phyloP scores from a whole-genome alignment of 2,329 filamentous ascomycete genomes.

The Cladophialophora exuberans region DNA sequence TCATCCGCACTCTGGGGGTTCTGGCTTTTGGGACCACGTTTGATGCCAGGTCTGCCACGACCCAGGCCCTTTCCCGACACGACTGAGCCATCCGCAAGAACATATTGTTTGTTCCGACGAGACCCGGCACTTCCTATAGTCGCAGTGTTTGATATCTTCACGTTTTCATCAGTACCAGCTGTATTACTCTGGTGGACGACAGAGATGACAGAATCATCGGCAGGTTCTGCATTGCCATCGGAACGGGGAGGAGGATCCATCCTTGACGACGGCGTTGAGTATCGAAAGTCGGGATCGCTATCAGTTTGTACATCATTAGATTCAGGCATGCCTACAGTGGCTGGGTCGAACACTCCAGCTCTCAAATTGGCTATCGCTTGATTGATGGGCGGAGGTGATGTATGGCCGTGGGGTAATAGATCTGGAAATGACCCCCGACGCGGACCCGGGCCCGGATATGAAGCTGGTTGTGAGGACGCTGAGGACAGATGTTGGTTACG shows the following conservation, averaged over 20 bases:
- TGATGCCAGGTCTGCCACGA: conserved; percentile 34
- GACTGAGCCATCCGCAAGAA: conserved; percentile 28
- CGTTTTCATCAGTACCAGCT: neutral
- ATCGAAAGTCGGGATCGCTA: conserved; percentile 20
- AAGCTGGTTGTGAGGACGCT: neutral
- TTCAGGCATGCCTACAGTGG: neutral
- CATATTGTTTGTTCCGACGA: conserved; percentile 28
- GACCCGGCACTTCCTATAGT: neutral
- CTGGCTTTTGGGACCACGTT: conserved; percentile 31
- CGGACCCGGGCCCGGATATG: conserved; percentile 4
- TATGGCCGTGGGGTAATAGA: conserved; percentile 21
- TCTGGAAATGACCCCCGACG: conserved; percentile 22
- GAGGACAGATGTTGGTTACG: neutral
- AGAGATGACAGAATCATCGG: conserved; percentile 7
- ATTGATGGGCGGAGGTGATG: conserved; percentile 10
- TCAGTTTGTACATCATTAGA: conserved; percentile 17
- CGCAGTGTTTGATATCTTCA: neutral
- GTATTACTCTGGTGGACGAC: neutral
- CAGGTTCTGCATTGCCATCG: neutral
- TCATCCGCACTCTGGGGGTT: conserved; percentile 5
- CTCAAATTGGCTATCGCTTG: neutral
- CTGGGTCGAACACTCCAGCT: neutral
- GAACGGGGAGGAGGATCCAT: conserved; percentile 6
- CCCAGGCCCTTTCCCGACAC: conserved; percentile 35
- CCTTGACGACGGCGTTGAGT: conserved; percentile 4